These are phyloP conservation scores for Ochromonadaceae sp. DNA, from an alignment of 352 stramenopile genomes.

Conservation along the genomic window DNA sequence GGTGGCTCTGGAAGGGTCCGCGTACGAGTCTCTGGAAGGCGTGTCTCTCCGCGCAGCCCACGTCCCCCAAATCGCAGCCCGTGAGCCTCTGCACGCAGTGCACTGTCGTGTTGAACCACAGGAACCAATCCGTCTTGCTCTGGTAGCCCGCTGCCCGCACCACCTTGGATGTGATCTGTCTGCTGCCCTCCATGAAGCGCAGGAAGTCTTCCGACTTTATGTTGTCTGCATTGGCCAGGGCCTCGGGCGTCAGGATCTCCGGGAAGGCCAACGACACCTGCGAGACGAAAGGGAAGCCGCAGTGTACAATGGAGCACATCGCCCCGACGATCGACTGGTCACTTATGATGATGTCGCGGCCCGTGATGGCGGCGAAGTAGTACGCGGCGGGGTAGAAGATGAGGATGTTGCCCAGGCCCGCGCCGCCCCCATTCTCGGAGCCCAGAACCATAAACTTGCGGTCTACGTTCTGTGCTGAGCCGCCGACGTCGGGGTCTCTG, in stretches of 20 bases:
- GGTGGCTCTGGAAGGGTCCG: background rate
- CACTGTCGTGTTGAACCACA: slow-evolving; percentile 1
- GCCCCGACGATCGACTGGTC: slow-evolving; percentile 5
- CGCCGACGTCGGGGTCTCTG: slow-evolving; percentile 13
- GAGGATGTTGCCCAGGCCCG: background rate
- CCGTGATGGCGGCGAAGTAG: slow-evolving; percentile 12
- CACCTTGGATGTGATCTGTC: background rate
- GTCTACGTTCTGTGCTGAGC: slow-evolving; percentile 1
- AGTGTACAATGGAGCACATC: slow-evolving; percentile 4
- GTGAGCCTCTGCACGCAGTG: slow-evolving; percentile 3
- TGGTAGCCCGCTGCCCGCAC: background rate
- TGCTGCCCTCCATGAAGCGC: background rate
- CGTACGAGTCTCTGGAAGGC: background rate
- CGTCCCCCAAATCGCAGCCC: slow-evolving; percentile 6
- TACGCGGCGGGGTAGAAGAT: slow-evolving; percentile 14
- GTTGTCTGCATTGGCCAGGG: background rate
- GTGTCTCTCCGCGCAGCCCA: slow-evolving; percentile 13
- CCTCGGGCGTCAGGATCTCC: background rate
- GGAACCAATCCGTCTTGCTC: slow-evolving; percentile 9
- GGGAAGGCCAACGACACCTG: background rate
- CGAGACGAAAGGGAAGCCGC: slow-evolving; percentile 13
- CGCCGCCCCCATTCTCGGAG: background rate
- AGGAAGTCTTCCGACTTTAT: slow-evolving; percentile 5
- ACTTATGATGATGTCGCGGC: slow-evolving; percentile 2
- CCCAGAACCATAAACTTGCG: slow-evolving; percentile 8